Evolutionary conservation across 257 asterid genomes (phyloP).

Genomic region (Vinca minor): DNA sequence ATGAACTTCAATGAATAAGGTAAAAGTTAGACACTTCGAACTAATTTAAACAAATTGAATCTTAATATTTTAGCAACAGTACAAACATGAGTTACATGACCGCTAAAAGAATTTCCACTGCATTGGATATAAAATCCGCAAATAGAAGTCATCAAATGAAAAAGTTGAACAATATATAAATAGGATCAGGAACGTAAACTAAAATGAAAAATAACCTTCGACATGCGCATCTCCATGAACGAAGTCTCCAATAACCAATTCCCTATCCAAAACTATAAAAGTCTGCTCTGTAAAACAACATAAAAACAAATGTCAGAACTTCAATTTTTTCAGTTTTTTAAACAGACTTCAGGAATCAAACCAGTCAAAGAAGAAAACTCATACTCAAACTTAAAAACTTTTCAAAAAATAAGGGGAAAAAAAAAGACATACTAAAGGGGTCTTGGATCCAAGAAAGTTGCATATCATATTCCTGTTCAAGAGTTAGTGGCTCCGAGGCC

Average conservation of each 20-base stretch:
- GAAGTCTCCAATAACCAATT: slow-evolving; percentile 56
- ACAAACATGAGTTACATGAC: not conserved
- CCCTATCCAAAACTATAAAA: slow-evolving; percentile 76
- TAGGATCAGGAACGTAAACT: not conserved
- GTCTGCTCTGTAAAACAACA: slow-evolving; percentile 68
- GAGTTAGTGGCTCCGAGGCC: slow-evolving; percentile 83
- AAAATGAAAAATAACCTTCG: slow-evolving; percentile 43
- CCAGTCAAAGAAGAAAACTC: not conserved
- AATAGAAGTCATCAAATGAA: not conserved
- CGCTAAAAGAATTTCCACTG: not conserved
- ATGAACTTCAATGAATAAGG: not conserved
- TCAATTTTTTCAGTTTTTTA: not conserved
- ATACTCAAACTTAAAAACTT: not conserved
- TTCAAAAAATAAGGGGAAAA: not conserved
- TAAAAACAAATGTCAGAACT: not conserved
- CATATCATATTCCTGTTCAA: slow-evolving; percentile 73
- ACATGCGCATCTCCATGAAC: slow-evolving; percentile 61
- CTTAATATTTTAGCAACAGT: not conserved
- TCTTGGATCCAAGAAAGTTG: slow-evolving; percentile 83
- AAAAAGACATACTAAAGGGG: slow-evolving; percentile 43
- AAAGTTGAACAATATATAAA: not conserved
- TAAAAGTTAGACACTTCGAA: not conserved
- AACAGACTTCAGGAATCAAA: not conserved
- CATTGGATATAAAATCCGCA: not conserved
- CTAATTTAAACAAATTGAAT: not conserved